phyloP scores from a whole-genome alignment of 345 rosid species.

The Reutealis trisperma region DNA sequence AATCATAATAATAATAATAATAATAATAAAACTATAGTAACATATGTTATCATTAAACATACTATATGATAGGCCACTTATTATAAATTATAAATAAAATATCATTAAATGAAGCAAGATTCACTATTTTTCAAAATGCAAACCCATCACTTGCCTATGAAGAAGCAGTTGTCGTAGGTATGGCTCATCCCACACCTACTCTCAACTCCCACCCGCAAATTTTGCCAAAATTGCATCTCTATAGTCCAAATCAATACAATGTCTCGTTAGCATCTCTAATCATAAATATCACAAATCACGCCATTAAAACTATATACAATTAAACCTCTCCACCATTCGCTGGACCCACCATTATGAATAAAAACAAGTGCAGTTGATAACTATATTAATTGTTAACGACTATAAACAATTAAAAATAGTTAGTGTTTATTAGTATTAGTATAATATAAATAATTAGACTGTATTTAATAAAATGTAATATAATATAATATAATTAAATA shows the following conservation, averaged over 20 bases:
- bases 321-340: background rate
- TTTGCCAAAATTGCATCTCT: background rate
- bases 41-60: too few relatives aligned
- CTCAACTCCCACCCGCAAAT: background rate
- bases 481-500: too few relatives aligned
- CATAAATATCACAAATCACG: background rate
- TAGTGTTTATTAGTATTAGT: too few relatives aligned
- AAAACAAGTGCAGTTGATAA: background rate
- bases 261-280: background rate
- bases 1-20: too few relatives aligned
- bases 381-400: background rate
- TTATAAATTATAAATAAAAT: too few relatives aligned
- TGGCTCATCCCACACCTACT: too few relatives aligned
- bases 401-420: background rate
- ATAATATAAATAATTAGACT: too few relatives aligned
- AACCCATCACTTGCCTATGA: background rate
- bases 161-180: background rate
- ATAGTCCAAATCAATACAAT: background rate
- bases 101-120: background rate
- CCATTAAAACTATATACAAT: background rate
- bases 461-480: too few relatives aligned
- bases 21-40: too few relatives aligned
- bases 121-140: background rate
- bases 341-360: background rate
- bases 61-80: too few relatives aligned